Percentiles rank a stretch among this genome's conserved stretches.
These are phyloP conservation scores for Secale cereale DNA, from an alignment of 176 grass and related monocot genomes.

Conservation along the genomic window DNA sequence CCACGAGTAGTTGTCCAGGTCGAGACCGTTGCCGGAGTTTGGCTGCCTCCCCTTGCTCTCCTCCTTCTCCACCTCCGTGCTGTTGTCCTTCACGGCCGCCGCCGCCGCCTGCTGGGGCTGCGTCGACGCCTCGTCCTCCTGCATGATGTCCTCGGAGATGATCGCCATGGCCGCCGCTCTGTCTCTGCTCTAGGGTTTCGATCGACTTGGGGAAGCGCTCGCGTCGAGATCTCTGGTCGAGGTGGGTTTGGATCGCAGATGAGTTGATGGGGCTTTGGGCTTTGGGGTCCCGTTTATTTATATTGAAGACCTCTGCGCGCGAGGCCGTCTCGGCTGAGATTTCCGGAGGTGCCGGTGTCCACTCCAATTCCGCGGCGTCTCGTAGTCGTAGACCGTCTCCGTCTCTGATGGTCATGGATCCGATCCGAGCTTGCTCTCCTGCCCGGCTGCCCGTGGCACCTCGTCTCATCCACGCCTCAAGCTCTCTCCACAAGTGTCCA, in stretches of 20 bases:
- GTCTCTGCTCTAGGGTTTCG: not conserved
- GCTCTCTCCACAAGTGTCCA: too few species aligned
- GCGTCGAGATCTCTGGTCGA: too few species aligned
- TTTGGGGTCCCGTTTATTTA: not conserved
- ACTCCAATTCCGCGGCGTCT: too few species aligned
- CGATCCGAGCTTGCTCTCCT: too few species aligned
- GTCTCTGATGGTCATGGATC: too few species aligned
- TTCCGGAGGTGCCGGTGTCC: not conserved
- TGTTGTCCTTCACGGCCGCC: not conserved
- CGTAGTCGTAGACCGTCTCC: too few species aligned
- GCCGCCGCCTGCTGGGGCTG: too few species aligned
- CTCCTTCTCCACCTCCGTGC: not conserved
- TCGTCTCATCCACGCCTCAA: too few species aligned
- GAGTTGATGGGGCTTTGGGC: not conserved
- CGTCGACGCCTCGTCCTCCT: not conserved
- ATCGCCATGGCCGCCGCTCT: not conserved
- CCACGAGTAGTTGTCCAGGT: slow-evolving; percentile 67
- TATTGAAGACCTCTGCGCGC: not conserved
- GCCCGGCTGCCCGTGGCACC: too few species aligned
- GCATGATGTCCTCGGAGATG: not conserved
- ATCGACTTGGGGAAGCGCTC: not conserved
- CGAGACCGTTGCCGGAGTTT: slow-evolving; percentile 53
- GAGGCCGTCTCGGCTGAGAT: too few species aligned
- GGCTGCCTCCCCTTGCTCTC: not conserved
- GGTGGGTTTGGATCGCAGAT: not conserved